Evolutionary conservation across 495 filamentous ascomycete species (phyloP), one percentile per base, ranked within the genome.

Genomic region (Hypomontagnella monticulosa): DNA sequence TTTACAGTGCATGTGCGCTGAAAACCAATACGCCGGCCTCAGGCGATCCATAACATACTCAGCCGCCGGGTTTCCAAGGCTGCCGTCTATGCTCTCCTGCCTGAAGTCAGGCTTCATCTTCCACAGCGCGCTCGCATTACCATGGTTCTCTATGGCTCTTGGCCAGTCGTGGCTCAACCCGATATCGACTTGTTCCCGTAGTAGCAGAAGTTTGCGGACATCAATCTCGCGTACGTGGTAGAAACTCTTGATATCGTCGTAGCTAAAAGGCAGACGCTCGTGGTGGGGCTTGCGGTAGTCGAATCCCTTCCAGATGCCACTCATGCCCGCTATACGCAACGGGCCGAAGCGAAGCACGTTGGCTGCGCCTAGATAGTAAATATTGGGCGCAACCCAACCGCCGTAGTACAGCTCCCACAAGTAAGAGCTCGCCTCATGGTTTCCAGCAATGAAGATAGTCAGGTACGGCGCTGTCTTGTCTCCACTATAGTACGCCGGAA

Each of bases 161-260:
- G 96, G 96, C 95, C 95, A 99, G 76, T 99, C 95, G 72, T 99
- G 95, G 51, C 93, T 97, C 14, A 99, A 75, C 18, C 93, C 93
- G 14, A 98, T 76, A 63, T 99, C 95, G 7, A 97, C 85, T 62
- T 93, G 93, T 10, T 88, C 91, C 9, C 87, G 82, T 14, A 97
- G 62, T 64, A 94, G 88, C n/a, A 97, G 81, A 11, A 99, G 79
- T 78, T 97, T 98, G 66, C 93, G 87, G 1, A 90, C 84, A 72
- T 99, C 95, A n/a, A 97, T 79, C 70, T 97, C 92, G 20, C 95
- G 86, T 15, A 94, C 84, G 67, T 97, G 93, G 67, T 97, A 97
- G 60, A 95, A 88, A 36, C 83, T 88, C 68, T 86, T 89, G 20
- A 92, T 70, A 49, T 97, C 93, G 53, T 84, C 80, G 3, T 75